Evolutionary conservation across 2,329 filamentous ascomycete genomes (phyloP).

Genomic region (Ascochyta clinopodiicola): DNA sequence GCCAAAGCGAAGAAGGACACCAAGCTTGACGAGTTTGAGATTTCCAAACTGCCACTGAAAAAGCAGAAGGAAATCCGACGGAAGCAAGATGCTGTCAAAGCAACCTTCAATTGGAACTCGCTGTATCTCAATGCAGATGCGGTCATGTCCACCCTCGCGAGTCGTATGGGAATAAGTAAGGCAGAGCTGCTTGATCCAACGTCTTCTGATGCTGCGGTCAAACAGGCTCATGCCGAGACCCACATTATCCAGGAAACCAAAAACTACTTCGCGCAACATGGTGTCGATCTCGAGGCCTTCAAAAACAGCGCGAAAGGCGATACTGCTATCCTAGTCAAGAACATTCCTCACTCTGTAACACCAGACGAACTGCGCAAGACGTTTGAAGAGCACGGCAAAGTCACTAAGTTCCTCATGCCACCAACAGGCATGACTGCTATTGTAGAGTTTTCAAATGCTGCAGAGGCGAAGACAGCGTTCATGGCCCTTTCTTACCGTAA

Average conservation of each 20-base stretch:
- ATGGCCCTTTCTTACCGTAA: constrained; percentile 85
- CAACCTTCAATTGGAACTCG: constrained; percentile 97
- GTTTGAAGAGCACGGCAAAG: constrained; percentile 84
- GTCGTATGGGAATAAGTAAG: constrained; percentile 87
- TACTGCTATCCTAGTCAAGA: constrained; percentile 88
- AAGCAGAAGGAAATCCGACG: constrained; percentile 91
- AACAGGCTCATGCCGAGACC: constrained; percentile 96
- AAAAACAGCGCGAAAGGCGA: constrained; percentile 85
- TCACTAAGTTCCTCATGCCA: constrained; percentile 86
- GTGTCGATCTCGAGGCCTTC: constrained; percentile 91
- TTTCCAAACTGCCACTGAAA: constrained; percentile 91
- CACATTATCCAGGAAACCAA: constrained; percentile 97
- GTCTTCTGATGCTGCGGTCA: constrained; percentile 90
- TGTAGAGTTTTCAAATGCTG: constrained; percentile 81
- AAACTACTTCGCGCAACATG: constrained; percentile 84
- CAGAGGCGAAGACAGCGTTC: constrained; percentile 84
- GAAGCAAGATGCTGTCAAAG: constrained; percentile 78
- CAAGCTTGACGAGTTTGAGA: constrained; percentile 83
- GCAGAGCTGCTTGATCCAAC: constrained; percentile 94
- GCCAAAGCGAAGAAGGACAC: constrained; percentile 81
- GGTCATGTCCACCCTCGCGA: constrained; percentile 87
- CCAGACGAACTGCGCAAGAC: constrained; percentile 78
- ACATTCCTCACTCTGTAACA: constrained; percentile 85
- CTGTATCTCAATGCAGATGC: constrained; percentile 97
- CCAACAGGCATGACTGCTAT: constrained; percentile 93